Percentiles rank a stretch among this genome's conserved stretches.
Evolutionary conservation across 2,329 filamentous ascomycete genomes (phyloP).

Genomic region (Colletotrichum filicis): DNA sequence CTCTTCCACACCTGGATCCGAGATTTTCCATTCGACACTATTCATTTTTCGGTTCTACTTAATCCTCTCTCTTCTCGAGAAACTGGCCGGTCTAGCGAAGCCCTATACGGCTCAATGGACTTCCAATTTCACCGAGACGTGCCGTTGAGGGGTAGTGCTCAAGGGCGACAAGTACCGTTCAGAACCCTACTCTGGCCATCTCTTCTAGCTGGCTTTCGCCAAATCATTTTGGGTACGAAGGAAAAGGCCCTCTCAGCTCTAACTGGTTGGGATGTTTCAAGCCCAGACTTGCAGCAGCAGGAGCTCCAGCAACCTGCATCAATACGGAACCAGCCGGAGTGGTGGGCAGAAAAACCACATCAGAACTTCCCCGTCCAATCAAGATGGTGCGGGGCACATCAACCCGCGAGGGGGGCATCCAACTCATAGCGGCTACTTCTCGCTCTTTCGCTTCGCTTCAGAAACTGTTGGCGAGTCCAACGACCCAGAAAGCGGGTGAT

Average conservation of each 20-base stretch:
- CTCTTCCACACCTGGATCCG: not conserved
- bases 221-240: not conserved
- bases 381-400: slow-evolving; percentile 1
- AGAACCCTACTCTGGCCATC: not conserved
- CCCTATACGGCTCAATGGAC: not conserved
- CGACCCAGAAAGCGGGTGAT: not conserved
- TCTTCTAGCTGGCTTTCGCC: not conserved
- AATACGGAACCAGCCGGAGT: slow-evolving; percentile 22
- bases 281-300: slow-evolving; percentile 14
- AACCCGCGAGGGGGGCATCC: not conserved
- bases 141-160: not conserved
- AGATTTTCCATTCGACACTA: not conserved
- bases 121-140: not conserved
- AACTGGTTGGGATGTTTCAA: not conserved
- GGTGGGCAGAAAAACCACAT: slow-evolving; percentile 38
- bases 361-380: slow-evolving; percentile 38
- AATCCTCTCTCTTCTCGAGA: not conserved
- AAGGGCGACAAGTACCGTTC: too few relatives aligned
- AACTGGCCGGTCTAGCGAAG: not conserved
- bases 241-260: not conserved
- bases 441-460: not conserved
- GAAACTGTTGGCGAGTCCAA: not conserved
- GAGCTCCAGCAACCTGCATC: slow-evolving; percentile 1
- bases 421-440: not conserved
- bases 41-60: not conserved